These are phyloP conservation scores for Penicillium sp. DNA, from an alignment of 2,329 filamentous ascomycete species.

Conservation along the genomic window DNA sequence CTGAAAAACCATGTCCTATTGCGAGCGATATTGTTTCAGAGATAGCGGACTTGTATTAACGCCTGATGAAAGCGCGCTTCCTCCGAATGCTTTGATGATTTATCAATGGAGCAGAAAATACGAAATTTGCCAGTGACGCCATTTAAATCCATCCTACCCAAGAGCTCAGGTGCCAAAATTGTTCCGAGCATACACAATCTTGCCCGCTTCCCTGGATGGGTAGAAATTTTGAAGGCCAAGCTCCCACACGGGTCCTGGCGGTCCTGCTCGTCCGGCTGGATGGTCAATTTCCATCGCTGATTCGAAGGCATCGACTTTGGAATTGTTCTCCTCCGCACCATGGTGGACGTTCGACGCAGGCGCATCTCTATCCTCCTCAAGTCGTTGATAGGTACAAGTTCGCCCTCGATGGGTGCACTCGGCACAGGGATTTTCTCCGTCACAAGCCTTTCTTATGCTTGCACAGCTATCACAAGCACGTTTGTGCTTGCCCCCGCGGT, in stretches of 20 bases:
- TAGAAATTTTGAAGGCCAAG: conserved; percentile 29
- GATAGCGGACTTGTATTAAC: neutral
- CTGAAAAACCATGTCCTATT: neutral
- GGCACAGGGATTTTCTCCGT: conserved; percentile 27
- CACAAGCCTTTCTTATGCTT: conserved; percentile 33
- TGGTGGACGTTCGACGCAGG: neutral
- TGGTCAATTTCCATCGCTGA: neutral
- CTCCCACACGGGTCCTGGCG: conserved; percentile 16
- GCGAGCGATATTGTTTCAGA: neutral
- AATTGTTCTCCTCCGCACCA: neutral
- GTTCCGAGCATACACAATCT: conserved; percentile 14
- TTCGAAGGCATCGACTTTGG: neutral
- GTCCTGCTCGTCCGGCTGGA: neutral
- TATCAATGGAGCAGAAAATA: neutral
- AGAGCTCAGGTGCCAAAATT: conserved; percentile 7
- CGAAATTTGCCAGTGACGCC: neutral
- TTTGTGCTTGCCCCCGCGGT: conserved; percentile 33
- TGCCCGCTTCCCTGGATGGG: conserved; percentile 9
- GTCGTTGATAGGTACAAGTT: conserved; percentile 31
- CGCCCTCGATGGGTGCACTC: conserved; percentile 29
- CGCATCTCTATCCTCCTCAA: conserved; percentile 12
- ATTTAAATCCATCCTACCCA: neutral
- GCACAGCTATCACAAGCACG: conserved; percentile 38
- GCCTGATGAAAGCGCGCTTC: neutral
- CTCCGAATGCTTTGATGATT: neutral